A percentile compares a stretch with the other conserved stretches of the same genome.
Conservation (phyloP, 768 basidiomycete species). For the Cystobasidium ongulense region DNA sequence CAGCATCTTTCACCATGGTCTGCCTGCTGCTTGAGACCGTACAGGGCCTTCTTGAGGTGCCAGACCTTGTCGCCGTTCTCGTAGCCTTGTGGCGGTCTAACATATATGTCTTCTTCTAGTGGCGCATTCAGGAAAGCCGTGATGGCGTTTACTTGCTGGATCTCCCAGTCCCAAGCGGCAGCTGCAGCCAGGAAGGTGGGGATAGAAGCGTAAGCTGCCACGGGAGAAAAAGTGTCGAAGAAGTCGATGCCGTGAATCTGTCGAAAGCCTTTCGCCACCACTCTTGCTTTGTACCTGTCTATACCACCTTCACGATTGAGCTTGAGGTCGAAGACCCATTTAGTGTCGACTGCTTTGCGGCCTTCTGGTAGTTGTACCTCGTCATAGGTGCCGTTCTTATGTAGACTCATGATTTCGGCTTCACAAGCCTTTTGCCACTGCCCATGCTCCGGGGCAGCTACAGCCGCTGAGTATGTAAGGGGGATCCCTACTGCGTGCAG, state of each 20-base stretch:
- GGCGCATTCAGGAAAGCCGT: neutral
- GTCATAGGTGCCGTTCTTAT: neutral
- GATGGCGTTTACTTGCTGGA: neutral
- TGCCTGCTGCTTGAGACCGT: conserved; percentile 11
- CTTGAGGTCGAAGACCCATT: neutral
- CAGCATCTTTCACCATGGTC: neutral
- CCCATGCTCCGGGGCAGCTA: no score
- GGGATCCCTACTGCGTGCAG: no score
- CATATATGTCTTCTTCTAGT: neutral
- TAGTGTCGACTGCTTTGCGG: neutral
- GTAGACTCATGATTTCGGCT: neutral
- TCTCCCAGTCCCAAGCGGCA: neutral
- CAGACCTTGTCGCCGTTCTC: neutral
- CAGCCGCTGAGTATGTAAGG: no score
- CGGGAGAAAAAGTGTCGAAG: neutral
- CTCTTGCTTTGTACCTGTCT: neutral
- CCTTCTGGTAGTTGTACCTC: neutral
- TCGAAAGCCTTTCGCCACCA: neutral
- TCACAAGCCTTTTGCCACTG: neutral
- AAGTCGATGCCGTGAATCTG: neutral
- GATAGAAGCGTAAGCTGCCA: neutral
- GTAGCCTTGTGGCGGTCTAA: neutral
- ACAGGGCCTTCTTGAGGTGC: neutral
- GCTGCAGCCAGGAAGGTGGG: neutral
- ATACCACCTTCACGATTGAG: neutral